Percentiles rank a stretch among this genome's conserved stretches.
Conservation (phyloP, 2,329 filamentous ascomycete species). For the Truncatella angustata region DNA sequence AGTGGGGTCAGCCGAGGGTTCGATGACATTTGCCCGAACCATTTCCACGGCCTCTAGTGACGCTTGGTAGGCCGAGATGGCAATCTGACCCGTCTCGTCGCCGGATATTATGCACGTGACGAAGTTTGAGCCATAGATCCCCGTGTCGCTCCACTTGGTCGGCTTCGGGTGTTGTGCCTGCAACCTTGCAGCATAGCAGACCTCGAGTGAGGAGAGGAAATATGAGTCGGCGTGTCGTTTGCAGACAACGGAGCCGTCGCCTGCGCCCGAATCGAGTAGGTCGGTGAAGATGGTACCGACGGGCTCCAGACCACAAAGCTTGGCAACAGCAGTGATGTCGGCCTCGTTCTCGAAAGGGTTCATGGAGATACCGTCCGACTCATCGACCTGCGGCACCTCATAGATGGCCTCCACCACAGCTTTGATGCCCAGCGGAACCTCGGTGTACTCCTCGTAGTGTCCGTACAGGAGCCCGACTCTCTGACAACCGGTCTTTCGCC, state of each 20-base stretch:
- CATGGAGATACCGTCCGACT: slow-evolving; percentile 83
- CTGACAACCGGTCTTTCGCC: slow-evolving; percentile 82
- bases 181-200: slow-evolving; percentile 82
- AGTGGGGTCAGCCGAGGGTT: slow-evolving; percentile 87
- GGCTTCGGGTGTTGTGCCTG: slow-evolving; percentile 87
- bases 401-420: slow-evolving; percentile 97
- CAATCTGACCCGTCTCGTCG: slow-evolving; percentile 83
- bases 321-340: slow-evolving; percentile 77
- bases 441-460: slow-evolving; percentile 83
- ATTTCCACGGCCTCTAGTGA: slow-evolving; percentile 96
- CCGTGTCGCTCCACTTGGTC: slow-evolving; percentile 96
- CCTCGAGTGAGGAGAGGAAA: slow-evolving; percentile 88
- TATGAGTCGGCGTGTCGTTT: slow-evolving; percentile 96
- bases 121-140: slow-evolving; percentile 91
- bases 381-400: slow-evolving; percentile 87
- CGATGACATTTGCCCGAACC: slow-evolving; percentile 91
- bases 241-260: slow-evolving; percentile 85
- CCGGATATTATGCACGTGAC: slow-evolving; percentile 96
- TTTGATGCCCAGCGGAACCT: slow-evolving; percentile 91
- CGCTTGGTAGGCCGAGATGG: slow-evolving; percentile 88
- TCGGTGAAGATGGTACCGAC: slow-evolving; percentile 96
- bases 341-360: slow-evolving; percentile 82
- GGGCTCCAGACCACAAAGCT: slow-evolving; percentile 79
- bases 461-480: slow-evolving; percentile 90
- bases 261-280: slow-evolving; percentile 74